Conservation (phyloP, 2,329 filamentous ascomycete genomes). For the Sporothrix sp. region DNA sequence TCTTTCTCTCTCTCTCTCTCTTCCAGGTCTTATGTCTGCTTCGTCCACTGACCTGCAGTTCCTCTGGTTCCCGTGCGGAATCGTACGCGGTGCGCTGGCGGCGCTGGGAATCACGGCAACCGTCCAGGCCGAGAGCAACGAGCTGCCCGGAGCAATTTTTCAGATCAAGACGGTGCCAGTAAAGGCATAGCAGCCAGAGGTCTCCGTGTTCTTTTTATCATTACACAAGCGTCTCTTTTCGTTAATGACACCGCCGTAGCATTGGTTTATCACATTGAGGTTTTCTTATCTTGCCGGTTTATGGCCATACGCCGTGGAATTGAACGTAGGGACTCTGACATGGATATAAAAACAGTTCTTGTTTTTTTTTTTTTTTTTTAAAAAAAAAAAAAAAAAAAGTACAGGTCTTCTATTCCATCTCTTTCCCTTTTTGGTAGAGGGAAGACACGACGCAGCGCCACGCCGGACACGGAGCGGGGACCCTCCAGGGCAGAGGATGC, state of each 20-base stretch:
- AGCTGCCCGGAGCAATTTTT: constrained; percentile 82
- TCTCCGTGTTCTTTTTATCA: background rate
- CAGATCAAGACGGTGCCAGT: constrained; percentile 79
- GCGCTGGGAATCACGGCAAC: constrained; percentile 83
- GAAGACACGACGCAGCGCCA: too few species aligned
- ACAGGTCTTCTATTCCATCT: too few species aligned
- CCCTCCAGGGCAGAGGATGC: too few species aligned
- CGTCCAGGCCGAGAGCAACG: constrained; percentile 81
- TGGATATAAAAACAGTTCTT: too few species aligned
- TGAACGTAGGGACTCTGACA: too few species aligned
- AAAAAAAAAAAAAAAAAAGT: too few species aligned
- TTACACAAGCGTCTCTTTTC: background rate
- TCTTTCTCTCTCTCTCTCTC: background rate
- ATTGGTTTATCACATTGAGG: background rate
- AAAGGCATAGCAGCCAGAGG: constrained; percentile 41
- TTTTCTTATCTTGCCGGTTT: background rate
- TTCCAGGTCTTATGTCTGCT: background rate
- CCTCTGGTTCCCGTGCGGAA: constrained; percentile 88
- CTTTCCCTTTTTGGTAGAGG: too few species aligned
- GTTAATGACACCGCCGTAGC: constrained; percentile 2
- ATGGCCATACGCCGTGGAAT: too few species aligned
- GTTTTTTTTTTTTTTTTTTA: too few species aligned
- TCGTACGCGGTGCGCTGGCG: constrained; percentile 86
- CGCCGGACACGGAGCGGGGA: too few species aligned
- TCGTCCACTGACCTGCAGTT: constrained; percentile 53